Percentiles rank a stretch among this genome's conserved stretches.
Conservation (phyloP, 78 protist genomes). For the Dictyostelium purpureum region DNA sequence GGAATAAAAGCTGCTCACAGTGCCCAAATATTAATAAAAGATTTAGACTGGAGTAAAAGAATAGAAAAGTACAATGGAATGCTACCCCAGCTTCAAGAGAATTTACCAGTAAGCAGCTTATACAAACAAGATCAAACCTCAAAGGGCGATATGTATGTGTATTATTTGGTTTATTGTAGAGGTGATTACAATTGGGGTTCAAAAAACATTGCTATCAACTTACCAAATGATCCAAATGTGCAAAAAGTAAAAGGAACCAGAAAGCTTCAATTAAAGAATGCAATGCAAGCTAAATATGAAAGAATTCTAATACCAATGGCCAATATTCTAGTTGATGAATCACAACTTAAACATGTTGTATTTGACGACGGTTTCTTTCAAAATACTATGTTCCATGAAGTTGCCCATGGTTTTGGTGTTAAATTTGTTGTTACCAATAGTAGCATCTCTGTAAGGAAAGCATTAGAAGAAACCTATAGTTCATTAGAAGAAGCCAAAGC, state of each 20-base stretch:
- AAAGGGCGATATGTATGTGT: constrained; percentile 9
- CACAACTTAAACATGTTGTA: background rate
- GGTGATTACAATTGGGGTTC: background rate
- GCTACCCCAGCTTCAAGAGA: background rate
- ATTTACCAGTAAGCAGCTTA: background rate
- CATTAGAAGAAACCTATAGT: background rate
- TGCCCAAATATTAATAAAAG: background rate
- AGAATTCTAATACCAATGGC: background rate
- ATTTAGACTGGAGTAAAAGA: background rate
- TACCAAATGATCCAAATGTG: constrained; percentile 17
- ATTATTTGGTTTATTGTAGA: background rate
- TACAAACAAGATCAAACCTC: background rate
- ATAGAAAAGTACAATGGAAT: background rate
- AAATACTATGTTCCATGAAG: constrained; percentile 11
- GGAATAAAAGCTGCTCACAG: background rate
- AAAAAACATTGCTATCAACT: constrained; percentile 8
- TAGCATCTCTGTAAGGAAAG: background rate
- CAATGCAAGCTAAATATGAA: background rate
- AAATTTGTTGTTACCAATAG: background rate
- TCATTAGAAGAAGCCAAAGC: background rate
- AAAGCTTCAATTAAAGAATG: background rate
- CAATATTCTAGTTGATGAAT: background rate
- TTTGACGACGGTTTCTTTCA: constrained; percentile 1
- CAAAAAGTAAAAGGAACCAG: background rate
- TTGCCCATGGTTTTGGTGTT: constrained; percentile 1